Conservation (phyloP, 192 early-diverging fungal genomes). For the Dissophora ornata region DNA sequence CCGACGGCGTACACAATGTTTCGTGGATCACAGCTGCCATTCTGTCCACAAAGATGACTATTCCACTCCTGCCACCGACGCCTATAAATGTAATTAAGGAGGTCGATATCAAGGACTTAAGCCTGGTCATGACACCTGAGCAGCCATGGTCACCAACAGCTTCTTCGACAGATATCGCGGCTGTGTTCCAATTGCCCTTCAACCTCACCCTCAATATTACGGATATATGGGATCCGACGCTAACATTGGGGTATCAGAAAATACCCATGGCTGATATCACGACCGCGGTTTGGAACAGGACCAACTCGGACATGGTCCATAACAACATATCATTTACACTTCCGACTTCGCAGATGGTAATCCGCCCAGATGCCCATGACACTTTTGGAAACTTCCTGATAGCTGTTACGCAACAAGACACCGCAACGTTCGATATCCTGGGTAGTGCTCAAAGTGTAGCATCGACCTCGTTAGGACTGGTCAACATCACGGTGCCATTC, state of each 20-base stretch:
- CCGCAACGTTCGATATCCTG: conserved; percentile 12
- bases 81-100: conserved; percentile 34
- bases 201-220: conserved; percentile 45
- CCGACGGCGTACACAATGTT: conserved; percentile 24
- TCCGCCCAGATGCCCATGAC: conserved; percentile 19
- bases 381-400: conserved; percentile 26
- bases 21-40: conserved; percentile 45
- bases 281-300: conserved; percentile 38
- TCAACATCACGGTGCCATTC: conserved; percentile 43
- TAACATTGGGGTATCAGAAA: conserved; percentile 23
- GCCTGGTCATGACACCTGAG: conserved; percentile 17
- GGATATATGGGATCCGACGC: conserved; percentile 15
- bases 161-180: conserved; percentile 26
- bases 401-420: conserved; percentile 30
- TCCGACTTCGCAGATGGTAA: conserved; percentile 18
- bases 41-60: conserved; percentile 30
- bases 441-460: conserved; percentile 34
- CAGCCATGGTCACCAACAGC: conserved; percentile 35
- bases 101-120: conserved; percentile 23
- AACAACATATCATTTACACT: conserved; percentile 38
- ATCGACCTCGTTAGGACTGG: conserved; percentile 15
- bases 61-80: conserved; percentile 29
- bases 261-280: conserved; percentile 29
- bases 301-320: conserved; percentile 33
- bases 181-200: conserved; percentile 34